Evolutionary conservation across 2,329 filamentous ascomycete genomes (phyloP).

Genomic region (Trichoderma koningiopsis): DNA sequence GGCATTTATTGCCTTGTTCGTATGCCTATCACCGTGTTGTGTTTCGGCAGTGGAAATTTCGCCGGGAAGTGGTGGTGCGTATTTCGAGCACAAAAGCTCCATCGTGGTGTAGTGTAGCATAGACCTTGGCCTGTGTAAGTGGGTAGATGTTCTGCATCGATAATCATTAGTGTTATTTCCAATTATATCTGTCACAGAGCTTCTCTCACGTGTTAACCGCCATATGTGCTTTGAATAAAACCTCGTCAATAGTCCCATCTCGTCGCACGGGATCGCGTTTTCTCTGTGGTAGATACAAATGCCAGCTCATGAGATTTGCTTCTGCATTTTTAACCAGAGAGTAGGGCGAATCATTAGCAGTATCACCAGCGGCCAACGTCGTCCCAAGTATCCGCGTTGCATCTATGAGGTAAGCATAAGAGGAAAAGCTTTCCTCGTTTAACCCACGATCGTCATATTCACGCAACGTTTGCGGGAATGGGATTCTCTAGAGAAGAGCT

Average conservation of each 20-base stretch:
- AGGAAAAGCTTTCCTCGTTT: slow-evolving; percentile 68
- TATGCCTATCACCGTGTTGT: slow-evolving; percentile 26
- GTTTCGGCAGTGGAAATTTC: slow-evolving; percentile 26
- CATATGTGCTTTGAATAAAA: slow-evolving; percentile 82
- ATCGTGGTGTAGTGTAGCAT: slow-evolving; percentile 28
- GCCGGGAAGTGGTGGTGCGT: slow-evolving; percentile 28
- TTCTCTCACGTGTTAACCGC: slow-evolving; percentile 54
- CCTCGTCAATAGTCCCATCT: slow-evolving; percentile 70
- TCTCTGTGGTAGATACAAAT: slow-evolving; percentile 67
- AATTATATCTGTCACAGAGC: too few relatives aligned
- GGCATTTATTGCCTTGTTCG: slow-evolving; percentile 26
- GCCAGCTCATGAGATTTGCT: slow-evolving; percentile 65
- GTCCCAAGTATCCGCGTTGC: slow-evolving; percentile 71
- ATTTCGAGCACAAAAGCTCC: slow-evolving; percentile 31
- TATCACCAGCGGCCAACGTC: slow-evolving; percentile 48
- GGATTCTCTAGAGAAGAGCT: background rate
- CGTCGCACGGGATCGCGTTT: slow-evolving; percentile 67
- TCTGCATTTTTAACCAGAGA: slow-evolving; percentile 35
- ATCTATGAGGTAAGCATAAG: slow-evolving; percentile 76
- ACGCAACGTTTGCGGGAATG: slow-evolving; percentile 57
- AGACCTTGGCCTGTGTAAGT: slow-evolving; percentile 29
- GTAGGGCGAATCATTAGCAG: slow-evolving; percentile 40
- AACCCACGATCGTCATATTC: slow-evolving; percentile 73
- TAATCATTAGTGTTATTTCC: background rate
- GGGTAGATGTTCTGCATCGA: slow-evolving; percentile 25